Percentiles rank a stretch among this genome's conserved stretches.
Conservation (phyloP, 164 flowering plant genomes). For the Akebia trifoliata region DNA sequence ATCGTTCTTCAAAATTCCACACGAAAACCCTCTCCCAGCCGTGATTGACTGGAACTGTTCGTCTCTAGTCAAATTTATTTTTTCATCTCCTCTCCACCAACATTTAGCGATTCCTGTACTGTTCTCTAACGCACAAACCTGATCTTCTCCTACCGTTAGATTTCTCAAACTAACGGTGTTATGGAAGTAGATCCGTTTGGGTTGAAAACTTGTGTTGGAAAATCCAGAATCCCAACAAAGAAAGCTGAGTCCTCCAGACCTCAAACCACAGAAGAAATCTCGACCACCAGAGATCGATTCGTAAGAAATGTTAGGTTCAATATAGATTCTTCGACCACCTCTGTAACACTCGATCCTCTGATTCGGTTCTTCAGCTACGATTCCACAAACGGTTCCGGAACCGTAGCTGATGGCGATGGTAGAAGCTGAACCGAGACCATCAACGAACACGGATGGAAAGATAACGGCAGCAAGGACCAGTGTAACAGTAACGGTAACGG, state of each 20-base stretch:
- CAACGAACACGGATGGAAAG: neutral
- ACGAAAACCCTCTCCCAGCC: conserved; percentile 60
- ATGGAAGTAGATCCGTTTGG: conserved; percentile 42
- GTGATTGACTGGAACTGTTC: conserved; percentile 32
- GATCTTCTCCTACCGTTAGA: conserved; percentile 55
- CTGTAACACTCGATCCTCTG: conserved; percentile 51
- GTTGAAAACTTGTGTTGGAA: conserved; percentile 2
- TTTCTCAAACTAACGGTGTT: conserved; percentile 25
- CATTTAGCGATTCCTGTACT: conserved; percentile 34
- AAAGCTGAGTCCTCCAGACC: conserved; percentile 54
- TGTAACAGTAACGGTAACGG: conserved; percentile 5
- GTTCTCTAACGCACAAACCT: conserved; percentile 54
- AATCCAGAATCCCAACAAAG: conserved; percentile 59
- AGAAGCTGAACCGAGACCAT: conserved; percentile 54
- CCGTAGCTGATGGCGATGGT: conserved; percentile 54
- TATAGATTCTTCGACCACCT: conserved; percentile 5
- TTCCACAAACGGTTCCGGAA: conserved; percentile 64
- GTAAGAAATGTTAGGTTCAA: conserved; percentile 47
- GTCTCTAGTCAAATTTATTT: neutral
- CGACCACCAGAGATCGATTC: conserved; percentile 61
- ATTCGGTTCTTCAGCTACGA: conserved; percentile 38
- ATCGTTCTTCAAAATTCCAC: conserved; percentile 41
- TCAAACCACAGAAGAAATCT: conserved; percentile 60
- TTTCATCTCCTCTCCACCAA: conserved; percentile 66
- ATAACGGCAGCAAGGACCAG: conserved; percentile 12